A percentile compares a stretch with the other conserved stretches of the same genome.
phyloP scores from a whole-genome alignment of 345 rosid species.

The Firmiana major region DNA sequence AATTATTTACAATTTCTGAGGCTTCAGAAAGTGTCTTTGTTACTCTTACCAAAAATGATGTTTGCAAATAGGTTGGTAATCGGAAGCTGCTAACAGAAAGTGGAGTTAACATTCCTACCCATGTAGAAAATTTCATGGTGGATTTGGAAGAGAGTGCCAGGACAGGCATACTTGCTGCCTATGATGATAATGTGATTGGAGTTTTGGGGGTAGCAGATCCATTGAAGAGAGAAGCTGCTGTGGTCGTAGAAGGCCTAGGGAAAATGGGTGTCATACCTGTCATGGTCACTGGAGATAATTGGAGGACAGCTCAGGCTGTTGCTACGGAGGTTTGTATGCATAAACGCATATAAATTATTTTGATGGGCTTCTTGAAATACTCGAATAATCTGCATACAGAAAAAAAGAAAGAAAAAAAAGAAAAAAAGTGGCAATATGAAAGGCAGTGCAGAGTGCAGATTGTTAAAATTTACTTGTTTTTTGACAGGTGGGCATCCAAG shows the following conservation, averaged over 20 bases:
- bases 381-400: background rate
- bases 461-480: constrained; percentile 11
- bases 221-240: constrained; percentile 86
- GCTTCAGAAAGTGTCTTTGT: background rate
- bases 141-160: constrained; percentile 86
- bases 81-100: constrained; percentile 77
- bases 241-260: constrained; percentile 79
- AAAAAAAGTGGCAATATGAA: background rate
- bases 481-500: constrained; percentile 71
- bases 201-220: constrained; percentile 91
- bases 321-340: constrained; percentile 69
- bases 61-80: constrained; percentile 70
- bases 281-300: constrained; percentile 99
- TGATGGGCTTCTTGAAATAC: background rate
- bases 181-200: constrained; percentile 53
- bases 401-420: background rate
- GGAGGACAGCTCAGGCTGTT: constrained; percentile 95
- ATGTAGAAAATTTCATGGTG: constrained; percentile 63
- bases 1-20: background rate
- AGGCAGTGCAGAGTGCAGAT: background rate
- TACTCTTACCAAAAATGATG: constrained; percentile 4
- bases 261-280: constrained; percentile 90
- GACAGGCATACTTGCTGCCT: constrained; percentile 77
- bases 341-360: background rate
- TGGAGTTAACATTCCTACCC: constrained; percentile 52